Evolutionary conservation across 768 basidiomycete genomes (phyloP), one percentile per base, ranked within the genome.

Genomic region (Floccularia luteovirens): DNA sequence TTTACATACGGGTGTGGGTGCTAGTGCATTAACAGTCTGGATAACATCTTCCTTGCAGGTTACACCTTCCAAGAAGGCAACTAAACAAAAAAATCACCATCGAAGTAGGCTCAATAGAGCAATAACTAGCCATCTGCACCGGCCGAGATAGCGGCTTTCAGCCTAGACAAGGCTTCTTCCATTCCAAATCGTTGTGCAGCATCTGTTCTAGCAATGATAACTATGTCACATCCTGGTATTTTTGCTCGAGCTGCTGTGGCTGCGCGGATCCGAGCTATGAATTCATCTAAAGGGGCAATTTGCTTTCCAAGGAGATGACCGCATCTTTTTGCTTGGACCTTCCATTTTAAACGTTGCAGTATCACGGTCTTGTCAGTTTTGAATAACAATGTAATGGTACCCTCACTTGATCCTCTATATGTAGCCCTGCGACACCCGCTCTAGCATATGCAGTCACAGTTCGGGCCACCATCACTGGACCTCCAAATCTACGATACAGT

Each of bases 221-320:
- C 66, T 25, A 70, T 64, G 49, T 72, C 67, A 20, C 64, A 66
- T n/a, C 63, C 71, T 4, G 69, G 67, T 33, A 74, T 61, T 14
- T 61, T 56, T 38, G 68, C 64, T 34, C 73, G 67, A 14, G 70
- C 72, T 43, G 63, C 63, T 25, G 65, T 69, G 0, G 74, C 73
- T 1, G 72, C 73, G 36, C 72, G 68, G 50, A 76, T 75, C 42
- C 72, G 70, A 22, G 67, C 62, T 36, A 73, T 38, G 48, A 71
- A 75, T 45, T 74, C 74, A 37, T 70, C 63, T 12, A 64, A 55
- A 0, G 70, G 62, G 36, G 69, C 74, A 42, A 76, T 61, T 46
- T 74, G 66, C 52, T 77, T 77, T 38, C 74, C 72, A 21, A 69
- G 50, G 20, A 77, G 58, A 50, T 76, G 75, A 1, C 75, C 74